Conservation (phyloP, 495 filamentous ascomycete genomes). For the Tetracladium marchalianum region DNA sequence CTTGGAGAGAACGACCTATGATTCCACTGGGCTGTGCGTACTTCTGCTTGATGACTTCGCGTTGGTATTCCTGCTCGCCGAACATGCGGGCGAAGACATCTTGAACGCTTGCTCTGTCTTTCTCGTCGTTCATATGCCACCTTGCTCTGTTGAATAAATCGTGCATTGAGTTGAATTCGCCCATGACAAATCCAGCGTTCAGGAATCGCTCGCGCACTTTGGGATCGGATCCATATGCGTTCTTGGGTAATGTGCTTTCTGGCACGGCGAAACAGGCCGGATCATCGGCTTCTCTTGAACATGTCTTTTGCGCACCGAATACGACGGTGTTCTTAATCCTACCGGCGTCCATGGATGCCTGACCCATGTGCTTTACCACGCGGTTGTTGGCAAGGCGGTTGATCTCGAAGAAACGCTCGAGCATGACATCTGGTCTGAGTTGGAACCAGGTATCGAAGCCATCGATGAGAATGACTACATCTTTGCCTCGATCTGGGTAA, state of each 20-base stretch:
- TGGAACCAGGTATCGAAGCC: conserved; percentile 48
- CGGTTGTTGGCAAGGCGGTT: conserved; percentile 34
- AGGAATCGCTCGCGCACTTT: conserved; percentile 16
- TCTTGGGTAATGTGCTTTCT: conserved; percentile 41
- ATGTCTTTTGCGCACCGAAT: conserved; percentile 52
- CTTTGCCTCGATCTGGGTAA: neutral
- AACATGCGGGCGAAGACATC: conserved; percentile 45
- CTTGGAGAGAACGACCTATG: neutral
- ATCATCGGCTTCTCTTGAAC: conserved; percentile 33
- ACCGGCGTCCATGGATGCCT: conserved; percentile 8
- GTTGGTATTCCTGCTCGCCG: conserved; percentile 47
- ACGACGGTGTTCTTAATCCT: conserved; percentile 45
- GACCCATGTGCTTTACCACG: neutral
- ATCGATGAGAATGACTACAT: conserved; percentile 2
- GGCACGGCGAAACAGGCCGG: conserved; percentile 46
- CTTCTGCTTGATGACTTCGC: conserved; percentile 26
- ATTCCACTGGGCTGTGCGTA: neutral
- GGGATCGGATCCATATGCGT: conserved; percentile 48
- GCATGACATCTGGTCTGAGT: conserved; percentile 46
- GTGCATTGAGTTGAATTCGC: too few relatives aligned
- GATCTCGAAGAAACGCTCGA: conserved; percentile 43
- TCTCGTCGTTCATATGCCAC: neutral
- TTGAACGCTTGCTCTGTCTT: conserved; percentile 26
- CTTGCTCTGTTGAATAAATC: too few relatives aligned
- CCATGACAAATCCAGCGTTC: too few relatives aligned